Evolutionary conservation across 257 asterid species (phyloP), one percentile per base, ranked within the genome.

Genomic region (Datura wrightii): DNA sequence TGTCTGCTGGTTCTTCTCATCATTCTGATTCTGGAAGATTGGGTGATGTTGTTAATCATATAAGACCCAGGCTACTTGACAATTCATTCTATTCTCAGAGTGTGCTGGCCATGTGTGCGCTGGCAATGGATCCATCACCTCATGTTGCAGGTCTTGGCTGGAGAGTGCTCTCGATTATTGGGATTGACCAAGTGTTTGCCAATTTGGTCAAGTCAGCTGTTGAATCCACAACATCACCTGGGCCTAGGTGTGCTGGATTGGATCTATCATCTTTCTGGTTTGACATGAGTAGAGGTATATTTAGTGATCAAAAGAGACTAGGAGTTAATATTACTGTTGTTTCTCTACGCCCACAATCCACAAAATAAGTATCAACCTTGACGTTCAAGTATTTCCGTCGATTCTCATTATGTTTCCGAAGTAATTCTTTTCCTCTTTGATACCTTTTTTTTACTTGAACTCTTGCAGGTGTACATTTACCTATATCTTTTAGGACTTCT

Each of bases 111-210:
- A 95, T 97, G 94, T 93, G 91, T 90, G 90, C 90, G 83, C 87
- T 97, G 85, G 98, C 97, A 11, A 97, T 91, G 92, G 99, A 97
- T 86, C 97, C 99, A 80, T 97, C 99, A 15, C 98, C 99, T 36
- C 97, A 98, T 58, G 92, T 97, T 59, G 92, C 98, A 52, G 82
- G 89, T 87, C 97, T 97, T 84, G 99, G 99, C 67, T 92, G 94
- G n/a, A 87, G 93, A 70, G 97, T 94, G 48, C 87, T 97, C 87
- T 89, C 97, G 66, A 92, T 92, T 90, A 94, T 97, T 82, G 99
- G 99, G 83, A 92, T 97, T 79, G 99, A 95, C 85, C 98, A 94
- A 84, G 98, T 97, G 79, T 94, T 94, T 82, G 88, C 98, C 37
- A 95, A 92, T 88, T 88, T 97, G 44, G 87, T 87, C 50, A 94